A percentile compares a stretch with the other conserved stretches of the same genome.
These are phyloP conservation scores for Aureobasidium sp. DNA, from an alignment of 2,329 filamentous ascomycete species.

Conservation along the genomic window DNA sequence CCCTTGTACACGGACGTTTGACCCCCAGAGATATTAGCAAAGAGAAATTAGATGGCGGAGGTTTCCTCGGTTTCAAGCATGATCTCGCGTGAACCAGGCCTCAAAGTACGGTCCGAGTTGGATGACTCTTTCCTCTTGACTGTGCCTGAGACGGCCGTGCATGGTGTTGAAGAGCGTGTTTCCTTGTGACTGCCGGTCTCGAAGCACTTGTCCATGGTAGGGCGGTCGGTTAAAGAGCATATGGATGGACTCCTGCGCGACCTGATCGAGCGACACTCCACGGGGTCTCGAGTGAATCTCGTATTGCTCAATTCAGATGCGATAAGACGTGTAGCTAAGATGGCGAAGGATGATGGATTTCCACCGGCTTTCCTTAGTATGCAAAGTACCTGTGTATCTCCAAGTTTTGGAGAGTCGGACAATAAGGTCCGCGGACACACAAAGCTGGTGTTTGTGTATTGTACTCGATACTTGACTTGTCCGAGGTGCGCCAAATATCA, in stretches of 20 bases:
- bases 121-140: not conserved
- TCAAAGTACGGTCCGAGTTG: not conserved
- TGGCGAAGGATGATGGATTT: not conserved
- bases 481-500: not conserved
- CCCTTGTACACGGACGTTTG: slow-evolving; percentile 5
- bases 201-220: not conserved
- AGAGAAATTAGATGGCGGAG: not conserved
- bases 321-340: not conserved
- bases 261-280: not conserved
- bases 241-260: not conserved
- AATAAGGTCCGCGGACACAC: not conserved
- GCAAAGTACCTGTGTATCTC: not conserved
- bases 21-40: slow-evolving; percentile 9
- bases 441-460: not conserved
- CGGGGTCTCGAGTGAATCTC: not conserved
- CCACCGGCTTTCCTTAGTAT: not conserved
- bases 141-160: not conserved
- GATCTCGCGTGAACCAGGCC: not conserved
- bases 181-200: not conserved
- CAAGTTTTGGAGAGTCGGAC: not conserved
- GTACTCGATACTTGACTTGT: not conserved
- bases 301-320: not conserved
- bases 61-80: not conserved
- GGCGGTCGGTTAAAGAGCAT: not conserved
- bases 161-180: not conserved